Conservation (phyloP, 164 flowering plant species). For the Kingdonia uniflora region DNA sequence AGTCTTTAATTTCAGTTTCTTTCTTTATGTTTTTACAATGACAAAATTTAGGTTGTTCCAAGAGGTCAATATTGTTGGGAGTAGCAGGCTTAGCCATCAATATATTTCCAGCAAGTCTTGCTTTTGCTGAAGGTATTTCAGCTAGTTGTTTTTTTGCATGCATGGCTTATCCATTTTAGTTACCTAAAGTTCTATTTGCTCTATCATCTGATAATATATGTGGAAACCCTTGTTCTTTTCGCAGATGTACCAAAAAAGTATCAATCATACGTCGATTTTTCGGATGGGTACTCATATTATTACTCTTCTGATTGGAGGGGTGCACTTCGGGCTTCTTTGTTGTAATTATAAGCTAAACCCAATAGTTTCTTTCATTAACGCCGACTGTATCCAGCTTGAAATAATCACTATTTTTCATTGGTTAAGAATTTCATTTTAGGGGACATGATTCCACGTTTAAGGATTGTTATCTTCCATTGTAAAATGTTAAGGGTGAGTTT, state of each 20-base stretch:
- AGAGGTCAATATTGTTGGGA: slow-evolving; percentile 47
- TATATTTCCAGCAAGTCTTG: slow-evolving; percentile 32
- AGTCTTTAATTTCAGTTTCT: too few species aligned
- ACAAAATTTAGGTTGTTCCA: slow-evolving; percentile 28
- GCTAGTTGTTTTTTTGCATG: background rate
- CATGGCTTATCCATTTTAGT: too few species aligned
- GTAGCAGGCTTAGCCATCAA: slow-evolving; percentile 39
- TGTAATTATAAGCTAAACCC: too few species aligned
- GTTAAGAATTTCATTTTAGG: slow-evolving; percentile 65
- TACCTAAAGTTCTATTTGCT: background rate
- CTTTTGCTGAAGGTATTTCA: slow-evolving; percentile 54
- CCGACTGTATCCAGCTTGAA: background rate
- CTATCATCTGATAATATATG: background rate
- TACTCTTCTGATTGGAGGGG: slow-evolving; percentile 94
- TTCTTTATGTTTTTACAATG: background rate
- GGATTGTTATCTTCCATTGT: slow-evolving; percentile 58
- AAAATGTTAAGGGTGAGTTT: slow-evolving; percentile 82
- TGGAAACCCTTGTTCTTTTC: slow-evolving; percentile 5
- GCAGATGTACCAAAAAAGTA: slow-evolving; percentile 59
- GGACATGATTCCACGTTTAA: slow-evolving; percentile 93
- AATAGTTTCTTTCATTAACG: too few species aligned
- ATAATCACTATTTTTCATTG: background rate
- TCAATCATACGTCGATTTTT: slow-evolving; percentile 47
- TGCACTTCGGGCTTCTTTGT: slow-evolving; percentile 12
- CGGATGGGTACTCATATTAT: slow-evolving; percentile 73